Percentiles rank a stretch among this genome's conserved stretches.
phyloP scores from a whole-genome alignment of 2,329 filamentous ascomycete genomes.

The Coniochaeta pulveracea region DNA sequence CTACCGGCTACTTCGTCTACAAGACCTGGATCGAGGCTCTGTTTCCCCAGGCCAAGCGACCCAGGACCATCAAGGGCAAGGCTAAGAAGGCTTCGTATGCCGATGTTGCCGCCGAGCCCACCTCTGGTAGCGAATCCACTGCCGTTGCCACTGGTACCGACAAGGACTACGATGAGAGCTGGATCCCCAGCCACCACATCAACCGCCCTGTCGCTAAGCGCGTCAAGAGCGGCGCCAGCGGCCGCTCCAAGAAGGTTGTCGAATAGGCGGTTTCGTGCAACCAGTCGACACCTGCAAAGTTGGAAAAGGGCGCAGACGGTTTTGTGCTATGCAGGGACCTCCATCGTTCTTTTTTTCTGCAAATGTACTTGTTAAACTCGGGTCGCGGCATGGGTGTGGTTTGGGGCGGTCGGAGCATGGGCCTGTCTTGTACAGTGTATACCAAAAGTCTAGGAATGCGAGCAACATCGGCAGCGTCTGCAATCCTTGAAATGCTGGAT shows the following conservation, averaged over 20 bases:
- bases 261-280: no score
- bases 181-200: slow-evolving; percentile 85
- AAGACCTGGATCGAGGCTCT: slow-evolving; percentile 94
- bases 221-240: slow-evolving; percentile 45
- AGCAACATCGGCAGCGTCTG: background rate
- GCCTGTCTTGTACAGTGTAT: no score
- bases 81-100: slow-evolving; percentile 63
- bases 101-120: slow-evolving; percentile 43
- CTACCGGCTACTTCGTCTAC: slow-evolving; percentile 91
- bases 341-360: background rate
- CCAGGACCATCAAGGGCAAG: slow-evolving; percentile 45
- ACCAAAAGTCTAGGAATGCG: background rate
- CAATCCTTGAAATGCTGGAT: background rate
- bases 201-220: slow-evolving; percentile 68
- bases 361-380: background rate
- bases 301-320: background rate
- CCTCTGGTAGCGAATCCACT: slow-evolving; percentile 60
- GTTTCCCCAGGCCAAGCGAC: slow-evolving; percentile 79
- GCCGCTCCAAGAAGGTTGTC: slow-evolving; percentile 22
- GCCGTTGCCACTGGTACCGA: slow-evolving; percentile 55
- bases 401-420: no score
- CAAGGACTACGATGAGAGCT: slow-evolving; percentile 79
- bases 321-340: background rate
- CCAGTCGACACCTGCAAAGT: slow-evolving; percentile 1
- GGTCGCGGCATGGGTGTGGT: no score